phyloP scores from a whole-genome alignment of 768 basidiomycete genomes.

The Lactifluus pinguis region DNA sequence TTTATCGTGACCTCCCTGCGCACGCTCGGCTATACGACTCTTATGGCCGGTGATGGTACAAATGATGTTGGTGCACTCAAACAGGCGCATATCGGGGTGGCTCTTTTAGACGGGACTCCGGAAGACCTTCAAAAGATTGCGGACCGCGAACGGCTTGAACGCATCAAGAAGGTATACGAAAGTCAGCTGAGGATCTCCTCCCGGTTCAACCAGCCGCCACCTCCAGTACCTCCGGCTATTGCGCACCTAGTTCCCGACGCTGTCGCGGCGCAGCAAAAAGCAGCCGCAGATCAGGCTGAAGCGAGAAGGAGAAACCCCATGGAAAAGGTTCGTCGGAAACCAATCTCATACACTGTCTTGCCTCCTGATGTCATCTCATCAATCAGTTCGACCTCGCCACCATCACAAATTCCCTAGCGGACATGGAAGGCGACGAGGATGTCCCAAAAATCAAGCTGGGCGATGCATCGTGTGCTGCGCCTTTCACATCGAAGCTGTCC shows the following conservation, averaged over 20 bases:
- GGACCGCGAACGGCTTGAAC: slow-evolving; percentile 80
- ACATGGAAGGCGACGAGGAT: slow-evolving; percentile 92
- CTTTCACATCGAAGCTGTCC: slow-evolving; percentile 96
- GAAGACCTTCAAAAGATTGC: slow-evolving; percentile 93
- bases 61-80: slow-evolving; percentile 98
- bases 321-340: slow-evolving; percentile 59
- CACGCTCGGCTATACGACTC: slow-evolving; percentile 78
- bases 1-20: slow-evolving; percentile 88
- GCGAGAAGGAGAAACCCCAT: slow-evolving; percentile 80
- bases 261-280: slow-evolving; percentile 81
- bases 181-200: slow-evolving; percentile 86
- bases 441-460: slow-evolving; percentile 98
- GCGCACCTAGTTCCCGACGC: slow-evolving; percentile 85
- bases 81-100: slow-evolving; percentile 95
- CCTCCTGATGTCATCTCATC: not conserved
- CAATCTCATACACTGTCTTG: not conserved
- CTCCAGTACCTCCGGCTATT: slow-evolving; percentile 83
- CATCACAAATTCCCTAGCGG: slow-evolving; percentile 79
- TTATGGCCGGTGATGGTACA: slow-evolving; percentile 99
- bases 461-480: slow-evolving; percentile 98
- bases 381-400: slow-evolving; percentile 63
- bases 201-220: slow-evolving; percentile 88
- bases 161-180: slow-evolving; percentile 96
- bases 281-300: slow-evolving; percentile 49
- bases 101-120: slow-evolving; percentile 79